Percentiles rank a stretch among this genome's conserved stretches.
phyloP scores from a whole-genome alignment of 352 stramenopile genomes.

The Pythium graminicola region DNA sequence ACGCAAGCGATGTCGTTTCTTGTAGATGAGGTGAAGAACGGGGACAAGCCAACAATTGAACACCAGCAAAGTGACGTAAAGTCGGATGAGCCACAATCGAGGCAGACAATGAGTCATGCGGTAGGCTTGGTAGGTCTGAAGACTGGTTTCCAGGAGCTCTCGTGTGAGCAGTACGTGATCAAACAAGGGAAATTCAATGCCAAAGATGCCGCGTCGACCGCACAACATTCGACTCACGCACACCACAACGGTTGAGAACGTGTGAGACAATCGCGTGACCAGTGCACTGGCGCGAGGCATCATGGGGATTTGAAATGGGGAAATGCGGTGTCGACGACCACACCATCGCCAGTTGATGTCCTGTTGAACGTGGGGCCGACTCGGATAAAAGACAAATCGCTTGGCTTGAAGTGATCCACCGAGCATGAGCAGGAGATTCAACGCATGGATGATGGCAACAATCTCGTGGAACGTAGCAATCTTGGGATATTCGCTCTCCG shows the following conservation, averaged over 20 bases:
- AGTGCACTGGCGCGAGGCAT: neutral
- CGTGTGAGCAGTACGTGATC: neutral
- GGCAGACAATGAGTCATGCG: slow-evolving; percentile 4
- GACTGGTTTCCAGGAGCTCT: slow-evolving; percentile 7
- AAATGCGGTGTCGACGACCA: too few relatives aligned
- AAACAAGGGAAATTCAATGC: slow-evolving; percentile 2
- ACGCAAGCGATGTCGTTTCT: neutral
- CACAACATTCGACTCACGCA: neutral
- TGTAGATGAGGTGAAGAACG: neutral
- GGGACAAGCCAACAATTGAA: neutral
- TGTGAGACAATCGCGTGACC: neutral
- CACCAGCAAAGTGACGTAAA: neutral
- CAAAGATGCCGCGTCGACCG: neutral
- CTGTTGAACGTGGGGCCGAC: too few relatives aligned
- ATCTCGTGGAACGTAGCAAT: neutral
- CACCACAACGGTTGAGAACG: too few relatives aligned
- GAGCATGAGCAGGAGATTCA: slow-evolving; percentile 4
- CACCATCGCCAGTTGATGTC: too few relatives aligned
- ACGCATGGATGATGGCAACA: neutral
- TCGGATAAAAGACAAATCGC: slow-evolving; percentile 4
- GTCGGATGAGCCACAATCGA: neutral
- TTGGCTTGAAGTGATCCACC: neutral
- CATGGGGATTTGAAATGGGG: too few relatives aligned
- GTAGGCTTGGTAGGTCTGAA: slow-evolving; percentile 13
- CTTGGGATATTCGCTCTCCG: neutral